These are phyloP conservation scores for Saccharomyces hybrid DNA, from an alignment of 1,139 yeast species.

Conservation along the genomic window DNA sequence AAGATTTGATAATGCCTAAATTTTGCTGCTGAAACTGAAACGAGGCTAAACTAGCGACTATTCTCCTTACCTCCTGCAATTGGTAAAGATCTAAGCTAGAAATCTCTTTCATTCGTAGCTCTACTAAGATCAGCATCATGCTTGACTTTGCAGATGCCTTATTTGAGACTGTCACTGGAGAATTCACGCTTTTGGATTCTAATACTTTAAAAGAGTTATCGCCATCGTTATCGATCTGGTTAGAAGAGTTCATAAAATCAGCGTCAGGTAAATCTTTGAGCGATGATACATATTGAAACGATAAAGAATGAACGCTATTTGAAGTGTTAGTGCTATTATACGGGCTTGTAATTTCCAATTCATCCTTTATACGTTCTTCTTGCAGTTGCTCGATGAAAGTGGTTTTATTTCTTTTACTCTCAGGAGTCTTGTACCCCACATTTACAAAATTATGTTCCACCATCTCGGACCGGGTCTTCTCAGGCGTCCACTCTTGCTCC, in stretches of 20 bases:
- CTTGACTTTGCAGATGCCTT: background rate
- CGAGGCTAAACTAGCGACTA: background rate
- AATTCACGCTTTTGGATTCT: background rate
- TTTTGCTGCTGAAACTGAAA: constrained; percentile 3
- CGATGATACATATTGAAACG: background rate
- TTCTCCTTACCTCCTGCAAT: background rate
- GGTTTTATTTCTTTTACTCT: background rate
- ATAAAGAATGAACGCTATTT: background rate
- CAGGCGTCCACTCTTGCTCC: background rate
- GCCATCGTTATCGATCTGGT: background rate
- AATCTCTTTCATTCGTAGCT: background rate
- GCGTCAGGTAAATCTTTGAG: background rate
- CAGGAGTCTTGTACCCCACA: background rate
- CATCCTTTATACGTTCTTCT: constrained; percentile 11
- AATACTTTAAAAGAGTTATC: background rate
- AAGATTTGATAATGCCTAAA: background rate
- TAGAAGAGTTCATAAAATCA: background rate
- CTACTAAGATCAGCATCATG: background rate
- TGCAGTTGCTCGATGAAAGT: constrained; percentile 16
- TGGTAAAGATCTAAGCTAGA: background rate
- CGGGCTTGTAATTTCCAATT: constrained; percentile 20
- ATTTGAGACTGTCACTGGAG: background rate
- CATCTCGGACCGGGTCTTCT: background rate
- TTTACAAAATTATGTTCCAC: background rate
- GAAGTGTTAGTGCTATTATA: constrained; percentile 3